These are phyloP conservation scores for Xerocomus brunneocitrinus DNA, from an alignment of 768 basidiomycete genomes.

Conservation along the genomic window DNA sequence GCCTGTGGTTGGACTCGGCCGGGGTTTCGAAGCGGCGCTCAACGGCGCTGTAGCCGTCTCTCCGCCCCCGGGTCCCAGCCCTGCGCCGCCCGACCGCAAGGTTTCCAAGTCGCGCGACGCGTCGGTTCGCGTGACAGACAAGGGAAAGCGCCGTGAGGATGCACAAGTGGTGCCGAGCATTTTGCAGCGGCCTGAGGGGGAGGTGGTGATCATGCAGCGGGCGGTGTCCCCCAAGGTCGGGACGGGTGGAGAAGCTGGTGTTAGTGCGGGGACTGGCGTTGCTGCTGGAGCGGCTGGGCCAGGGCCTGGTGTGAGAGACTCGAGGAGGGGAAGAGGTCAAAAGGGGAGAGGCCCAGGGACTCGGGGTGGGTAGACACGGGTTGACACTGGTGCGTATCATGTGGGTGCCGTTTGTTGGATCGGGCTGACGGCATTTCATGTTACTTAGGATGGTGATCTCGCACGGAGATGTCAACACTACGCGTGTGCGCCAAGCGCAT, in stretches of 20 bases:
- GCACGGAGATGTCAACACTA: too few species aligned
- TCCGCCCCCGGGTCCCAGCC: neutral
- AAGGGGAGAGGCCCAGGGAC: constrained; percentile 23
- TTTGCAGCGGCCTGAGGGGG: constrained; percentile 24
- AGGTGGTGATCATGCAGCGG: constrained; percentile 9
- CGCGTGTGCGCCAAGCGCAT: too few species aligned
- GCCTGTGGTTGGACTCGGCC: constrained; percentile 57
- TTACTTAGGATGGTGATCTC: neutral
- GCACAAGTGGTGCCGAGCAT: constrained; percentile 14
- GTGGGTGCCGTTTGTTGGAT: too few species aligned
- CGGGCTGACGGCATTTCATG: neutral
- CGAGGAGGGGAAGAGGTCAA: constrained; percentile 25
- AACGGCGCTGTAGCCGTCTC: constrained; percentile 48
- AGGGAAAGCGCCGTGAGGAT: constrained; percentile 17
- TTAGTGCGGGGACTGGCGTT: neutral
- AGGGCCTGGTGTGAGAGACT: neutral
- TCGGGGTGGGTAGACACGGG: constrained; percentile 22
- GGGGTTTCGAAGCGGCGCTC: constrained; percentile 71
- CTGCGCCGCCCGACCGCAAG: constrained; percentile 27
- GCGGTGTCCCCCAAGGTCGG: constrained; percentile 6
- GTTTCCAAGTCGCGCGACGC: constrained; percentile 23
- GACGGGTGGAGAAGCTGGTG: neutral
- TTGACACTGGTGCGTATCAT: neutral
- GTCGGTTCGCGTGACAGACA: neutral
- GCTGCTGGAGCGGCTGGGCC: constrained; percentile 17